phyloP scores from a whole-genome alignment of 495 filamentous ascomycete genomes.

The Entonaema liquescens region DNA sequence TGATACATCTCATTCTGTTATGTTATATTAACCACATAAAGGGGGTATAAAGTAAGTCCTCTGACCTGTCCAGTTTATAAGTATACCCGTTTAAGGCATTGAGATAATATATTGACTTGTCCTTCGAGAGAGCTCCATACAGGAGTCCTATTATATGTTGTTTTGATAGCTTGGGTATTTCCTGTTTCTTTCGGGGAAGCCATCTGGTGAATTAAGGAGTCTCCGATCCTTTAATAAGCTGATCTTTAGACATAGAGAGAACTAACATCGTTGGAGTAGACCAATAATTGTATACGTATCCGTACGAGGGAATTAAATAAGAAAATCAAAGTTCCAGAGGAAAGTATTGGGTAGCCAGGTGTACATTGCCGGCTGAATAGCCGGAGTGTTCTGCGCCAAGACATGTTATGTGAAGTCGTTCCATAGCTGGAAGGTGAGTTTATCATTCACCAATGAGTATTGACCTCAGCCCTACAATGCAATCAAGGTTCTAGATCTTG shows the following conservation, averaged over 20 bases:
- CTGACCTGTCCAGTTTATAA: not conserved
- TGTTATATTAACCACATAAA: not conserved
- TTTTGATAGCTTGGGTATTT: too few species aligned
- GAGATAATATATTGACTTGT: too few species aligned
- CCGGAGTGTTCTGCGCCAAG: constrained; percentile 10
- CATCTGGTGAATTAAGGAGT: too few species aligned
- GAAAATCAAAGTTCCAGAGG: not conserved
- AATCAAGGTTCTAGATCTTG: constrained; percentile 16
- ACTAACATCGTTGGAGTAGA: too few species aligned
- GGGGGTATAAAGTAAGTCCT: not conserved
- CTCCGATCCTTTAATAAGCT: too few species aligned
- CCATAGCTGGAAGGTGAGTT: constrained; percentile 9
- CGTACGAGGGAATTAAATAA: not conserved
- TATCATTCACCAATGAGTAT: constrained; percentile 16
- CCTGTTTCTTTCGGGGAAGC: too few species aligned
- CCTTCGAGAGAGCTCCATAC: too few species aligned
- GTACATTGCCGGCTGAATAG: constrained; percentile 5
- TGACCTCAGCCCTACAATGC: constrained; percentile 23
- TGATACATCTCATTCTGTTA: too few species aligned
- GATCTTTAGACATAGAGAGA: too few species aligned
- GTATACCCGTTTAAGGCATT: not conserved
- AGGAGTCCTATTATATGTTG: too few species aligned
- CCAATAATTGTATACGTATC: too few species aligned
- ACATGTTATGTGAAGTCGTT: not conserved
- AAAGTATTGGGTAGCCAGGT: not conserved